phyloP scores from a whole-genome alignment of 139 green algal genomes.

The Ettlia oleoabundans region DNA sequence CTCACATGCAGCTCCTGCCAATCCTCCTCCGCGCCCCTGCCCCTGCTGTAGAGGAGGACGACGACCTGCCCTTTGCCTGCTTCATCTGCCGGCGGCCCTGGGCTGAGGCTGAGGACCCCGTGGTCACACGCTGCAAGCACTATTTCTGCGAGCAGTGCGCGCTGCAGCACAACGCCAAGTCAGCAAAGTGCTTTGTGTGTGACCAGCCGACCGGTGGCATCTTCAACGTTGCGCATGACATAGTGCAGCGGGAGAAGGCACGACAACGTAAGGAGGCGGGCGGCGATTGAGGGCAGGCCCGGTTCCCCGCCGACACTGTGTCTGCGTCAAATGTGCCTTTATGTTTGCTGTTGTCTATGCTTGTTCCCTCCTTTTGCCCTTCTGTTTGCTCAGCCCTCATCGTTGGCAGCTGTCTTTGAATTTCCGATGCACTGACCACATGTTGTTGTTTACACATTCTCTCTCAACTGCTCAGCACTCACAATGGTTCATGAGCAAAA shows the following conservation, averaged over 20 bases:
- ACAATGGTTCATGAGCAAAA: too few species aligned
- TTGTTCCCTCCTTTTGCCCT: too few species aligned
- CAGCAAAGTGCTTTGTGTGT: slow-evolving; percentile 90
- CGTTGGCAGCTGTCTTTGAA: too few species aligned
- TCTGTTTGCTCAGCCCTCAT: too few species aligned
- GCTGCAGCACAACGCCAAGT: slow-evolving; percentile 89
- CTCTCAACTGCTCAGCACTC: too few species aligned
- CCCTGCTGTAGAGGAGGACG: slow-evolving; percentile 68
- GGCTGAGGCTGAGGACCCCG: slow-evolving; percentile 81
- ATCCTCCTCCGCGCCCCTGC: not conserved
- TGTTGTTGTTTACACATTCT: too few species aligned
- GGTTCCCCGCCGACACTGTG: not conserved
- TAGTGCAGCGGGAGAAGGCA: slow-evolving; percentile 81
- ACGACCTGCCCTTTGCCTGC: slow-evolving; percentile 95
- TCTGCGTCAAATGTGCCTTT: not conserved
- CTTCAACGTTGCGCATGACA: slow-evolving; percentile 96
- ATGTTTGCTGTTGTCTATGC: not conserved
- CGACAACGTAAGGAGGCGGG: slow-evolving; percentile 36
- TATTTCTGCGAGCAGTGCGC: slow-evolving; percentile 99
- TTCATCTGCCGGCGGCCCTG: slow-evolving; percentile 89
- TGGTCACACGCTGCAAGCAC: slow-evolving; percentile 95
- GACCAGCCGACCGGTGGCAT: slow-evolving; percentile 89
- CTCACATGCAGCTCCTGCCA: not conserved
- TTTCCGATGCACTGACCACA: too few species aligned
- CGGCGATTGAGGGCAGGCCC: not conserved